Percentiles rank a stretch among this genome's conserved stretches.
These are phyloP conservation scores for Candida schatavii DNA, from an alignment of 805 yeast genomes.

Conservation along the genomic window DNA sequence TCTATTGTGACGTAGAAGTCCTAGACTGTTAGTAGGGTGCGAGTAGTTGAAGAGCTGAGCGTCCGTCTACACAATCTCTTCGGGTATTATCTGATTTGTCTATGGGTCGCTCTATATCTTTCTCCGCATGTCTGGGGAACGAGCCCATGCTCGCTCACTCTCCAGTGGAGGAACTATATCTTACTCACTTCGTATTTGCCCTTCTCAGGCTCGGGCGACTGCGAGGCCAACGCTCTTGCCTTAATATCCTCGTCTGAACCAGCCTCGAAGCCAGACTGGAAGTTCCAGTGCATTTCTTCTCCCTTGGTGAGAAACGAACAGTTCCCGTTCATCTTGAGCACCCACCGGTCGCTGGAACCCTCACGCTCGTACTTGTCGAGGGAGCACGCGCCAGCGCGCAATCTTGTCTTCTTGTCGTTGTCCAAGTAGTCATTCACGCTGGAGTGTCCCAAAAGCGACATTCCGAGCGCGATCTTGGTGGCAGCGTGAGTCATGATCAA, in stretches of 20 bases:
- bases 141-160: too few species aligned
- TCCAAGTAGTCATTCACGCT: constrained; percentile 53
- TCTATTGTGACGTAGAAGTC: constrained; percentile 23
- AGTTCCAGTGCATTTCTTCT: constrained; percentile 94
- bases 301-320: constrained; percentile 70
- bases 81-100: too few species aligned
- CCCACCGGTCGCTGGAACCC: constrained; percentile 46
- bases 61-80: too few species aligned
- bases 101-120: too few species aligned
- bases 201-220: constrained; percentile 8
- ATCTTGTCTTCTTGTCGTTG: constrained; percentile 30
- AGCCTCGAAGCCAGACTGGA: constrained; percentile 73
- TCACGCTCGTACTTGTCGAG: constrained; percentile 53
- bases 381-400: constrained; percentile 83
- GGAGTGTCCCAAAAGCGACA: constrained; percentile 58
- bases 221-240: constrained; percentile 37
- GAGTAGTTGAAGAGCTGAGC: too few species aligned
- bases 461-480: constrained; percentile 82
- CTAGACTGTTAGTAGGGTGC: constrained; percentile 12
- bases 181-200: constrained; percentile 1
- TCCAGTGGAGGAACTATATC: too few species aligned
- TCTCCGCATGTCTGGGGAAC: too few species aligned
- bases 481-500: constrained; percentile 93
- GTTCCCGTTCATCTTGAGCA: constrained; percentile 63
- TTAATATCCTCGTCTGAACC: constrained; percentile 86